Evolutionary conservation across 495 filamentous ascomycete genomes (phyloP).

Genomic region (Hypoxylon lenormandii): DNA sequence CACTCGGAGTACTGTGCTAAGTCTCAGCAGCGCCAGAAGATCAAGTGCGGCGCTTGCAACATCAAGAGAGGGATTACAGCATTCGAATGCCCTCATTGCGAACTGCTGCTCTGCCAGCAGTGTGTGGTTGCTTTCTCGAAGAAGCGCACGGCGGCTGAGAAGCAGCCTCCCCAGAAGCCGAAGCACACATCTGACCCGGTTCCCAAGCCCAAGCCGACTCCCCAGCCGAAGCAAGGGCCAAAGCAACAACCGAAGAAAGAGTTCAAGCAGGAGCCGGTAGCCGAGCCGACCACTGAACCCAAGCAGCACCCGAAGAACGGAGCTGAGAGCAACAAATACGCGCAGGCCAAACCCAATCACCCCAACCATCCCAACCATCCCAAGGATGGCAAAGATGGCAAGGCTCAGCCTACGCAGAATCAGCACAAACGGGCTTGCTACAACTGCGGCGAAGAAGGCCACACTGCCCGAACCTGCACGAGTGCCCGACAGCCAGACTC

Average conservation of each 20-base stretch:
- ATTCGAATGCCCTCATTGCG: conserved; percentile 49
- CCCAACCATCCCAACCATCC: too few relatives aligned
- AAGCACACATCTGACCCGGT: too few relatives aligned
- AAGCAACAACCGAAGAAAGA: too few relatives aligned
- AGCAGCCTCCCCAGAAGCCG: background rate
- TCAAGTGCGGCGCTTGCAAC: conserved; percentile 45
- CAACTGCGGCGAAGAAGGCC: conserved; percentile 1
- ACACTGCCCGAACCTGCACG: conserved; percentile 2
- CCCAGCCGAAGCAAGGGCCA: too few relatives aligned
- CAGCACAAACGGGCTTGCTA: background rate
- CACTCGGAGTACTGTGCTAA: conserved; percentile 47
- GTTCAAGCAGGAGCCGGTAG: too few relatives aligned
- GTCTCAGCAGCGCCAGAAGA: conserved; percentile 40
- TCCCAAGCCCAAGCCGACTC: too few relatives aligned
- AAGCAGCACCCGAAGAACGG: too few relatives aligned
- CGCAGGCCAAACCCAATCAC: too few relatives aligned
- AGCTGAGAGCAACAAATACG: too few relatives aligned
- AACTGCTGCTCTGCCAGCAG: conserved; percentile 43
- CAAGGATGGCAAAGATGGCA: too few relatives aligned
- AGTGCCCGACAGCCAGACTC: background rate
- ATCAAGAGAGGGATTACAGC: conserved; percentile 45
- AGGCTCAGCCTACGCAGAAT: too few relatives aligned
- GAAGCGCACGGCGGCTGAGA: conserved; percentile 15
- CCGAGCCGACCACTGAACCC: too few relatives aligned
- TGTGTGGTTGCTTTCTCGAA: conserved; percentile 36